phyloP scores from a whole-genome alignment of 352 stramenopile genomes.

The Phytophthora uliginosa region DNA sequence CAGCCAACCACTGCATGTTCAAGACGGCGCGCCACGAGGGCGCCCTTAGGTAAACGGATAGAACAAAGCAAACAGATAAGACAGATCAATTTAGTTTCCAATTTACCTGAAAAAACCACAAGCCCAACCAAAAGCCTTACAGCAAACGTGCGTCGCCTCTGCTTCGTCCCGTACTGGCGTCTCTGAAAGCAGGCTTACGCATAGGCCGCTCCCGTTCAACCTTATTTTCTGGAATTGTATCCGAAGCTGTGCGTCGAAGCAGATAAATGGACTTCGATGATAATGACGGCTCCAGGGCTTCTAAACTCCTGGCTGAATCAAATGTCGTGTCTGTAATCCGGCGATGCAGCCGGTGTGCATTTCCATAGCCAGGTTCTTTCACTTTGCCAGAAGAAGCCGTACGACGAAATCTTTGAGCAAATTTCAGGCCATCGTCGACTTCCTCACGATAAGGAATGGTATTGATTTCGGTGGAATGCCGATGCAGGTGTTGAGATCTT shows the following conservation, averaged over 20 bases:
- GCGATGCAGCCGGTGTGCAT: background rate
- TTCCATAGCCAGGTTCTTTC: background rate
- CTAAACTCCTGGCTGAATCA: background rate
- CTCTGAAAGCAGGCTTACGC: background rate
- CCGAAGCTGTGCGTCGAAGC: conserved; percentile 25
- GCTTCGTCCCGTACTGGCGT: background rate
- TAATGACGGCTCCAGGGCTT: background rate
- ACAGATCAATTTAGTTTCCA: too few relatives aligned
- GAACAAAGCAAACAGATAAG: too few relatives aligned
- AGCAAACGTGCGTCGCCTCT: background rate
- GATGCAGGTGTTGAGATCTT: background rate
- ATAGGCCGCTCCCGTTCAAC: background rate
- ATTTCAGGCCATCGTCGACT: background rate
- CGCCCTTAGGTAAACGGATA: too few relatives aligned
- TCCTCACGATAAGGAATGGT: background rate
- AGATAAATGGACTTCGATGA: background rate
- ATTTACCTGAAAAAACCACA: too few relatives aligned
- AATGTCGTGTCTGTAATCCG: background rate
- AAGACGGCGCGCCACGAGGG: too few relatives aligned
- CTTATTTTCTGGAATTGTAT: conserved; percentile 22
- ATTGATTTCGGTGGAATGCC: background rate
- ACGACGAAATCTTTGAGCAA: conserved; percentile 1
- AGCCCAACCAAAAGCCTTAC: too few relatives aligned
- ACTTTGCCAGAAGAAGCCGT: background rate
- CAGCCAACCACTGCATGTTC: too few relatives aligned